phyloP scores from a whole-genome alignment of 2,329 filamentous ascomycete species.

The Phyllachora maydis region DNA sequence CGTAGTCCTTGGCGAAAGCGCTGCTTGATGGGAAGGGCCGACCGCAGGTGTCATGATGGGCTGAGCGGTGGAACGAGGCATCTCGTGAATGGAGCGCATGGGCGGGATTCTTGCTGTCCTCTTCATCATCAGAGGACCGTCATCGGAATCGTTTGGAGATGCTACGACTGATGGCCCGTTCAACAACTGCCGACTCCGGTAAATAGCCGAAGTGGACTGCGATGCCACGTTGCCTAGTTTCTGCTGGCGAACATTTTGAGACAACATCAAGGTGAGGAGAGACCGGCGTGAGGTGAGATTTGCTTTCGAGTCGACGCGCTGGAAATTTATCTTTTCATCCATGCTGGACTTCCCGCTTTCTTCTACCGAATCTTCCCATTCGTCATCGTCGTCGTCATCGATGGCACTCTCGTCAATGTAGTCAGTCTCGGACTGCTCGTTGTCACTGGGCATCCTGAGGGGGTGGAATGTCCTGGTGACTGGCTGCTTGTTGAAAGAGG shows the following conservation, averaged over 20 bases:
- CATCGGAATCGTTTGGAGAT: slow-evolving; percentile 38
- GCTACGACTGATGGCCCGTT: slow-evolving; percentile 20
- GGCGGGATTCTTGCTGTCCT: slow-evolving; percentile 26
- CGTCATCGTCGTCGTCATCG: slow-evolving; percentile 42
- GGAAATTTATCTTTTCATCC: slow-evolving; percentile 69
- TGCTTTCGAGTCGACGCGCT: slow-evolving; percentile 72
- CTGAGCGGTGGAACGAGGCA: slow-evolving; percentile 47
- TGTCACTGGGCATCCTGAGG: slow-evolving; percentile 22
- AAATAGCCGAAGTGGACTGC: slow-evolving; percentile 47
- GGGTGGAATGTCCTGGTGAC: slow-evolving; percentile 42
- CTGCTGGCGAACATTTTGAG: slow-evolving; percentile 50
- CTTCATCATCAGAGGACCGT: slow-evolving; percentile 44
- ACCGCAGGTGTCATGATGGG: slow-evolving; percentile 58
- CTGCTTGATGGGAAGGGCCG: slow-evolving; percentile 44
- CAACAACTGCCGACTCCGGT: slow-evolving; percentile 34
- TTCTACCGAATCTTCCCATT: slow-evolving; percentile 48
- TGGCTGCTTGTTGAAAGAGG: slow-evolving; percentile 65
- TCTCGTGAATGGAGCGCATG: slow-evolving; percentile 35
- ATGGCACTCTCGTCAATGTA: slow-evolving; percentile 69
- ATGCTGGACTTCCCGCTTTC: slow-evolving; percentile 70
- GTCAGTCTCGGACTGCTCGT: slow-evolving; percentile 37
- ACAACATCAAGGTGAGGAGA: slow-evolving; percentile 75
- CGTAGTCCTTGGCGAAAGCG: slow-evolving; percentile 78
- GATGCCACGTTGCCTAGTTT: slow-evolving; percentile 48
- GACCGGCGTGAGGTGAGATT: slow-evolving; percentile 75